Evolutionary conservation across 345 rosid species (phyloP), one percentile per base, ranked within the genome.

Genomic region (Nasturtium officinale): DNA sequence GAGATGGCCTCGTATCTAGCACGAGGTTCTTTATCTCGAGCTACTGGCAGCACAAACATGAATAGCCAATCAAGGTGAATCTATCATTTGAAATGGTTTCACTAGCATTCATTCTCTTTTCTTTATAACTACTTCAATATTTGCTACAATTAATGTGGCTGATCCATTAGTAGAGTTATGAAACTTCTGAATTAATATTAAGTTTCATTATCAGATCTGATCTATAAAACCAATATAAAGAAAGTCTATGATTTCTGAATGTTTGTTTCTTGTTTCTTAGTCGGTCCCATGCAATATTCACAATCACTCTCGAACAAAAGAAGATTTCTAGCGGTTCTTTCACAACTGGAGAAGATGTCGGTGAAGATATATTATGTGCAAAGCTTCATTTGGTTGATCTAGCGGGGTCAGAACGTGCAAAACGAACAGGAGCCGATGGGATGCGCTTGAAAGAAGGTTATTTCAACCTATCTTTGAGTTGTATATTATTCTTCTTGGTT

Each of bases 11-110:
- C 87, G 0, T 84, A 72, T 78, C 68, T 95, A 45, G 86, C 87
- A 0, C 80, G 90, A 9, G 99, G 99, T 62, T 95, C 99, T 45
- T 52, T 89, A 69, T 25, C 85, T 51, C 96, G 98, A 51, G 99
- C 99, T 20, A 95, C 99, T 61, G 99, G 83, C 13, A 95, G 99
- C 72, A 95, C 99, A 10, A 92, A 92, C 51, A 95, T 95, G 99
- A 92, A 95, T 72, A 95, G 91, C 72, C 99, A 92, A 72, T 95
- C 99, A 11, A 95, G 99, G 99, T 91, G 56, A 23, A 17, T 29
- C 1, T 12, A 50, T 23, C 2, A 7, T 17, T 15, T 61, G 38
- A 25, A 47, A 21, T 69, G 50, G 16, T 66, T 29, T 50, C 70
- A 61, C 26, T 43, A 42, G 12, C 20, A 20, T 16, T 43, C 23